Base-by-base conservation (phyloP, 2,329 filamentous ascomycete species). In the Lasiodiplodia citricola region DNA sequence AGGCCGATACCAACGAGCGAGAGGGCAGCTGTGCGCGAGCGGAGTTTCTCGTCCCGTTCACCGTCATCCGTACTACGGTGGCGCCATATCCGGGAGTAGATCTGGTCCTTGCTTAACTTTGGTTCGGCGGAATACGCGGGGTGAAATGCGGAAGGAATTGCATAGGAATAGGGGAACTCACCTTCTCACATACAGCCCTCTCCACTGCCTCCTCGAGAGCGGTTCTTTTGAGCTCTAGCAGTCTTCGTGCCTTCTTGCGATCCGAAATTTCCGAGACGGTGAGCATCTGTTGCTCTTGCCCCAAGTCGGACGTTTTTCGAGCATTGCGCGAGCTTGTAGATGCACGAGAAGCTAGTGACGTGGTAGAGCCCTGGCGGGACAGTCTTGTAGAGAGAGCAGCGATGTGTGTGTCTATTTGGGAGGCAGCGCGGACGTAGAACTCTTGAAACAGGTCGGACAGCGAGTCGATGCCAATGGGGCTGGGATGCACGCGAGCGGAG, bases 41-140 rank as follows among this genome's bases (percentile, higher is more conserved):
- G 89, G 63, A 99, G 84, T 77, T 97, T 97, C 75, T 97, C 94
- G 77, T 99, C 96, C 75, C 95, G 88, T 14, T 96, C 94, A 80
- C 97, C 95, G 76, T 99, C 96, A 75, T 98, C 90, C 0, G 95
- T 97, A 77, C 87, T 96, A 70, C 91, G 89, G 78, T 99, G 96
- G 57, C 94, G 90, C 87, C 95, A 99, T 77, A 99, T 93, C 72
- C 92, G 90, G 69, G 90, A 87, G 76, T 98, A 98, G 5, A 85
- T 60, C 67, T 68, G 38, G 21, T 50, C 55, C 31, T 31, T 54
- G 13, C 38, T 67, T 38, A 67, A 13, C 55, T 38, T 50, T 31
- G 25, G 73, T 70, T 76, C 78, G 71, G 80, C 79, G 80, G 23
- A 79, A 76, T 6, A 64, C 10, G n/a, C 44, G 44, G 16, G 44